Evolutionary conservation across 2,329 filamentous ascomycete genomes (phyloP).

Genomic region (Apiospora aurea): DNA sequence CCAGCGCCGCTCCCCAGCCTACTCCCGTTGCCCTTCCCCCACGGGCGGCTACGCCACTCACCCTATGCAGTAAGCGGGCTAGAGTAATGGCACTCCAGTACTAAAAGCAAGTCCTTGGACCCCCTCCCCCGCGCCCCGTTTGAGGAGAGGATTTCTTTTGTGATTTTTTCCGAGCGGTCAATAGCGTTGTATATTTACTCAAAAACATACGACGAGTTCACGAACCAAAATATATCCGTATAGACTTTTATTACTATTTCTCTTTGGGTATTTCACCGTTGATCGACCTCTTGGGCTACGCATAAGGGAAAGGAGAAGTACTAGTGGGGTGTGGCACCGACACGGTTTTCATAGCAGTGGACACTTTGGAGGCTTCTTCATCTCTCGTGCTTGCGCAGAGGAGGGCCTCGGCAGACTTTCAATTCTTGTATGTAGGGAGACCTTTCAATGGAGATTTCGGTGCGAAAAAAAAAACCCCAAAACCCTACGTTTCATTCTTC

Average conservation of each 20-base stretch:
- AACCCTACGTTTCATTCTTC: background rate
- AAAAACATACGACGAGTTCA: constrained; percentile 15
- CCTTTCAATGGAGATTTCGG: constrained; percentile 20
- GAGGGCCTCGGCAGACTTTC: constrained; percentile 12
- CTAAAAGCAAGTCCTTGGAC: background rate
- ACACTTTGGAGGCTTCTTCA: background rate
- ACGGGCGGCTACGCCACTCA: background rate
- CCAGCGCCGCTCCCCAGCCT: too few species aligned
- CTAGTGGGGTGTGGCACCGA: background rate
- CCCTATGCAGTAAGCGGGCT: background rate
- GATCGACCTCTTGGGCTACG: background rate
- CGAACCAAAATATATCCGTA: constrained; percentile 17
- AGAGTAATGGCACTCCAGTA: background rate
- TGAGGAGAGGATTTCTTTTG: background rate
- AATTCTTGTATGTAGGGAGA: constrained; percentile 20
- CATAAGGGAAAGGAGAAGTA: background rate
- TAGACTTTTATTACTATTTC: background rate
- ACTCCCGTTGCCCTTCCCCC: too few species aligned
- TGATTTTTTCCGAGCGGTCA: background rate
- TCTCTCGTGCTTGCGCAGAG: constrained; percentile 15
- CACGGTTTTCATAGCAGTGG: background rate
- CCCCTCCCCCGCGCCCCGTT: too few species aligned
- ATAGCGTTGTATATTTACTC: constrained; percentile 19
- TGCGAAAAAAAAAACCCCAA: background rate
- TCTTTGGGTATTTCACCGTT: background rate